Base-by-base conservation (phyloP, 1,284 basidiomycete species). In the Cutaneotrichosporon dermatis region DNA sequence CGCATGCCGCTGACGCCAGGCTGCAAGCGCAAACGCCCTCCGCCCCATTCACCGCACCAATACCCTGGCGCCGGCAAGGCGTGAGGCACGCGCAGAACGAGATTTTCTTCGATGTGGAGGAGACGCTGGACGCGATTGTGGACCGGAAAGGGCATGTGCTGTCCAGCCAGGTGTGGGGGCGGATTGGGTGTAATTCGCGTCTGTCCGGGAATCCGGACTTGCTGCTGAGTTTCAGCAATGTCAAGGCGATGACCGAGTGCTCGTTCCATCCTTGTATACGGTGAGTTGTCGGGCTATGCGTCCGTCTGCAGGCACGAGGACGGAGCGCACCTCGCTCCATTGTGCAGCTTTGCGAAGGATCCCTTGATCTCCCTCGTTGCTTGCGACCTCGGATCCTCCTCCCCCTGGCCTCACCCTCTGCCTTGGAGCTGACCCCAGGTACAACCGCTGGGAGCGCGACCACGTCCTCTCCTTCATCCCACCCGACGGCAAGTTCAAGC, bases 221-320 rank as follows among this genome's bases (percentile, higher is more conserved):
- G 55, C 79, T 88, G 2, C 76, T 97, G 55, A 87, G 84, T 4
- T 89, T 98, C 69, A 83, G 86, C 25, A 93, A 95, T 72, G 82
- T 89, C 0, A 83, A 85, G 62, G 81, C 86, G 41, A 79, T 97
- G 63, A 79, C 82, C 3, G 89, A 95, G 65, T 88, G 86, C 64
- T 85, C 89, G 1, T 95, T 96, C 74, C 93, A 98, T 74, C 86
- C 91, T 37, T 97, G 92, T 74, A 86, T 97, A 54, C 83, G 92
- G 89, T 90, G 73, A 61, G 86, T 25, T 25, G 25, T 25, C 25
- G 25, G 25, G 25, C 25, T 25, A 25, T 25, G 25, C 25, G 25
- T 25, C 25, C 25, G 25, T 25, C 25, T 25, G 25, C 25, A 25
- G 25, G 25, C 25, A 25, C 25, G 25, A 25, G 25, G 25, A 25